phyloP scores from a whole-genome alignment of 1,284 basidiomycete species.

The Naganishia liquefaciens region DNA sequence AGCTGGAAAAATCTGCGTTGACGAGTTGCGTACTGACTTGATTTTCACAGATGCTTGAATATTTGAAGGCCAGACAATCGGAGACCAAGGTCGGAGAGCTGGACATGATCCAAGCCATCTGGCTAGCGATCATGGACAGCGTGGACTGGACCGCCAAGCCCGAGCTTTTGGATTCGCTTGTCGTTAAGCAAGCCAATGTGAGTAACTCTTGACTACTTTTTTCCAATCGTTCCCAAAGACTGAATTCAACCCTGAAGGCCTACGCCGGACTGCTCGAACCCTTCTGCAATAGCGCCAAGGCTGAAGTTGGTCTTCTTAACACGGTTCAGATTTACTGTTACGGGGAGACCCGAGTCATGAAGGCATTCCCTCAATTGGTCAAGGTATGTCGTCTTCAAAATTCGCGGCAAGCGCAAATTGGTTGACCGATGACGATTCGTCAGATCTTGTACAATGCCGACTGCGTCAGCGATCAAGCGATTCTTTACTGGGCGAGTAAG shows the following conservation, averaged over 20 bases:
- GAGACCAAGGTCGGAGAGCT: conserved; percentile 66
- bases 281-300: conserved; percentile 82
- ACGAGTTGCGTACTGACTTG: neutral
- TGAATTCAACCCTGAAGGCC: conserved; percentile 59
- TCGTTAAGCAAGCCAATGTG: conserved; percentile 79
- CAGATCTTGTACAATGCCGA: conserved; percentile 92
- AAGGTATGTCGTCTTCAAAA: conserved; percentile 61
- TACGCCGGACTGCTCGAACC: conserved; percentile 80
- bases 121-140: conserved; percentile 82
- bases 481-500: conserved; percentile 97
- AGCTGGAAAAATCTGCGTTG: neutral
- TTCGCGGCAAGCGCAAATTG: conserved; percentile 3
- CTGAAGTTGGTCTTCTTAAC: conserved; percentile 88
- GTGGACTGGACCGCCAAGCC: conserved; percentile 84
- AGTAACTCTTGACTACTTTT: conserved; percentile 32
- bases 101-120: conserved; percentile 84
- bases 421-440: no score
- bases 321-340: conserved; percentile 92
- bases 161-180: conserved; percentile 83
- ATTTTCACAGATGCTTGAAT: conserved; percentile 66
- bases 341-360: conserved; percentile 89
- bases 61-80: conserved; percentile 65
- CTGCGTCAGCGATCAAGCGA: conserved; percentile 89
- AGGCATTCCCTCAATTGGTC: conserved; percentile 87
- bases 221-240: neutral